These are phyloP conservation scores for Paraphoma sp. DNA, from an alignment of 2,329 filamentous ascomycete genomes.

Conservation along the genomic window DNA sequence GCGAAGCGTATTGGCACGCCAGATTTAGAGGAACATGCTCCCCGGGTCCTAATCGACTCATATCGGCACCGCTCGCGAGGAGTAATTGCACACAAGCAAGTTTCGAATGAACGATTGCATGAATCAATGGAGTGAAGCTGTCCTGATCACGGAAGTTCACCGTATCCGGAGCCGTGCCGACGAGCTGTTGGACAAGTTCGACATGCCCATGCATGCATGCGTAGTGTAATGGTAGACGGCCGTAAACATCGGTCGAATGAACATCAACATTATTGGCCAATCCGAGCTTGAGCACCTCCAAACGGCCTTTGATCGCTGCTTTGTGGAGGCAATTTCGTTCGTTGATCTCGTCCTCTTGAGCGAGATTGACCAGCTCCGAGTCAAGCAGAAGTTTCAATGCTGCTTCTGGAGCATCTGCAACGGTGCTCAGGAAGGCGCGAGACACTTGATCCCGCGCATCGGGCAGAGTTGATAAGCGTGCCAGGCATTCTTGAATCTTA, in stretches of 20 bases:
- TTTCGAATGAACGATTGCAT: constrained; percentile 89
- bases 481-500: constrained; percentile 80
- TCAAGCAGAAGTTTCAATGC: constrained; percentile 79
- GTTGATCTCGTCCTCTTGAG: constrained; percentile 96
- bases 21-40: constrained; percentile 95
- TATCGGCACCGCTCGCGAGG: constrained; percentile 77
- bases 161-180: constrained; percentile 73
- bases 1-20: constrained; percentile 90
- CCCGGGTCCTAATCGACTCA: constrained; percentile 83
- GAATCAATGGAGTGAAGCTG: constrained; percentile 95
- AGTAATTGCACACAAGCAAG: constrained; percentile 80
- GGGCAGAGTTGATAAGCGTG: constrained; percentile 68
- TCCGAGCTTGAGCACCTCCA: constrained; percentile 77
- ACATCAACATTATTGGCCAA: constrained; percentile 79
- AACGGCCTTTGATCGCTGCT: constrained; percentile 90
- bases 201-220: constrained; percentile 92
- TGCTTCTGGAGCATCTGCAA: constrained; percentile 81
- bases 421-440: constrained; percentile 85
- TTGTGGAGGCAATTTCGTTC: constrained; percentile 96
- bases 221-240: constrained; percentile 91
- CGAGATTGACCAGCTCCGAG: constrained; percentile 84
- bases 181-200: constrained; percentile 78
- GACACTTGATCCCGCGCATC: constrained; percentile 80
- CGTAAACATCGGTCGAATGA: constrained; percentile 87
- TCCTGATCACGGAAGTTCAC: constrained; percentile 93